A percentile compares a stretch with the other conserved stretches of the same genome.
phyloP scores from a whole-genome alignment of 2,329 filamentous ascomycete genomes.

The Aspergillus sp. region DNA sequence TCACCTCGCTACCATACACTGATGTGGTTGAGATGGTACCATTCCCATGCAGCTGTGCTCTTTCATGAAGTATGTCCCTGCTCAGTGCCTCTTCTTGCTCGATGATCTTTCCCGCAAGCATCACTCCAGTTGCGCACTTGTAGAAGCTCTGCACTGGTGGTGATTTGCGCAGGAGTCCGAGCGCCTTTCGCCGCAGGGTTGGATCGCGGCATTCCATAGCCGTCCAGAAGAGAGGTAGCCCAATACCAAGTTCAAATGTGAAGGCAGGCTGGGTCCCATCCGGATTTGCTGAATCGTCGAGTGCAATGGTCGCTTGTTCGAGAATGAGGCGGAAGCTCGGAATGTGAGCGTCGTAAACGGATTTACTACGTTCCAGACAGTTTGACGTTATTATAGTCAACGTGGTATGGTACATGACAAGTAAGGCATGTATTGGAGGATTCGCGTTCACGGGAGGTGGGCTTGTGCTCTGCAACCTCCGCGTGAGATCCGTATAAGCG shows the following conservation, averaged over 20 bases:
- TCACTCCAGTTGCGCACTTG: background rate
- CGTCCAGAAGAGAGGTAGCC: constrained; percentile 6
- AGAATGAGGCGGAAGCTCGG: constrained; percentile 6
- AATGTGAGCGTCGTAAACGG: background rate
- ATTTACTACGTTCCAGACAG: background rate
- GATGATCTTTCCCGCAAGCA: constrained; percentile 3
- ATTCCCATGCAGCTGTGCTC: background rate
- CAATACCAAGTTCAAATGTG: constrained; percentile 10
- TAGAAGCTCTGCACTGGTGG: constrained; percentile 10
- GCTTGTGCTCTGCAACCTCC: no score
- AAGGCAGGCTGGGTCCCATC: constrained; percentile 13
- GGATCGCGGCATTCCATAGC: constrained; percentile 10
- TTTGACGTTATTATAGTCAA: background rate
- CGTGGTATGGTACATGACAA: constrained; percentile 5
- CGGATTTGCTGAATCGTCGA: constrained; percentile 1
- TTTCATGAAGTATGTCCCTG: background rate
- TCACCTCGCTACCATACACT: background rate
- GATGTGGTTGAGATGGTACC: background rate
- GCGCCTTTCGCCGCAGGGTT: background rate
- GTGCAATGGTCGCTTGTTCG: constrained; percentile 1
- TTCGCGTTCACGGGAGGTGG: no score
- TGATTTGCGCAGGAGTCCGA: constrained; percentile 1
- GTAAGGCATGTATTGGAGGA: background rate
- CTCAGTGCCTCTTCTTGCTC: constrained; percentile 1
- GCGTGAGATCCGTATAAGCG: background rate